Base-by-base conservation (phyloP, 2,329 filamentous ascomycete genomes). In the Colletotrichum sp. region DNA sequence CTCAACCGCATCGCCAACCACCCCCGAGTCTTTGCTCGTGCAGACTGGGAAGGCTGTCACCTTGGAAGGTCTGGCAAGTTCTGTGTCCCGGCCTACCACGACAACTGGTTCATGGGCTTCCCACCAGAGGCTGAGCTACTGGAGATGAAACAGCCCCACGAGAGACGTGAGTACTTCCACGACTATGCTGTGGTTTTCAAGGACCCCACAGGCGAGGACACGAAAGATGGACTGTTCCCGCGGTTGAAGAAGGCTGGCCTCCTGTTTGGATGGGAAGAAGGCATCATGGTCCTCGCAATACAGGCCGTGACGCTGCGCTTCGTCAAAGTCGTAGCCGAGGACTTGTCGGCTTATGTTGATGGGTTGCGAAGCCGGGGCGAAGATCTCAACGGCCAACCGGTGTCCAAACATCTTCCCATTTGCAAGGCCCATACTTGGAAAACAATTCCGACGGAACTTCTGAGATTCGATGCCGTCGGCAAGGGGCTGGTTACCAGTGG, bases 91-190 rank as follows among this genome's bases (percentile, higher is more conserved):
- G 43, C 26, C 3, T 70, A 67, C 16, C 48, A 36, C 66, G 74
- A 76, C n/a, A 68, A 55, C 16, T 70, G 70, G 32, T 76, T 74
- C 59, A 67, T 74, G 70, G 70, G 59, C 7, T 74, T 75, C 15
- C 68, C 60, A 5, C 28, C 68, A 24, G 30, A 36, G 36, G 13
- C 28, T 6, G 59, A 55, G 36, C 4, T 43, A 28, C 28, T 9
- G 24, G 12, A 21, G 12, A 30, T 36, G 43, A 59, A 70, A 26
- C 39, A 30, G n/a, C 21, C 15, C 13, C 26, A 36, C 10, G 24
- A 48, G 18, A 34, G 18, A 55, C 24, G 59, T 21, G 55, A 59
- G 26, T 16, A 16, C 26, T 55, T 48, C 1, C 12, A 16, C 16
- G 36, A 59, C 39, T 55, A 76, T 43, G 24, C 30, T 15, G 21